Evolutionary conservation across 106 monocot genomes (phyloP), one percentile per base, ranked within the genome.

Genomic region (Platanthera guangdongensis): DNA sequence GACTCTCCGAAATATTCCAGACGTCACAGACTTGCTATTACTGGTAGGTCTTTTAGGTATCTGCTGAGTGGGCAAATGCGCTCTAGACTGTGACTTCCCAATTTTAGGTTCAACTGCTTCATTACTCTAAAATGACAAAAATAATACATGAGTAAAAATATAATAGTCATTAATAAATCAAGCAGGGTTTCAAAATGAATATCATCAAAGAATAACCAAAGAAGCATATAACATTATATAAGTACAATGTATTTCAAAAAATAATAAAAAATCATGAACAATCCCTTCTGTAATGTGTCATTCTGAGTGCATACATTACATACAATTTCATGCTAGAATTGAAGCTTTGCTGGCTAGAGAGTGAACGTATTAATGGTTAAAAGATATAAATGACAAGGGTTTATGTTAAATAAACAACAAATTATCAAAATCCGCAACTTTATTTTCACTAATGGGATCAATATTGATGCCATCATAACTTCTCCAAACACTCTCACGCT

Each of bases 71-170:
- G 77, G 57, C 12, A 39, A 63, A 25, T 55, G 22, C 55, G 30
- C 51, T 49, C 25, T 48, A 25, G 28, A 53, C 72, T 80, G 83
- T 73, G 30, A 59, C 74, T 78, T 87, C 54, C 74, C 51, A 57
- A 39, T 19, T 73, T 90, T 87, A 39, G 81, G 70, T 63, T 86
- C 82, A 77, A 54, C 74, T 77, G 80, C 21, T 67, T 77, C 53
- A 14, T 74, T 85, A 62, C 19, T 84, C 87, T 84, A 47, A 70
- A 39, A 79, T 47, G 52, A 54, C n/a, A 48, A 47, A 57, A 25
- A 50, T 11, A 46, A 72, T 14, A 11, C 50, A 51, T 25, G 21
- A 72, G 46, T 46, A 72, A 72, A 5, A 19, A 50, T 8, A 21
- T 50, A 72, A 50, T 4, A 51, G 18, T 50, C 51, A 49, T 48